These are phyloP conservation scores for Ustilago xerochloae DNA, from an alignment of 1,284 basidiomycete genomes.

Conservation along the genomic window DNA sequence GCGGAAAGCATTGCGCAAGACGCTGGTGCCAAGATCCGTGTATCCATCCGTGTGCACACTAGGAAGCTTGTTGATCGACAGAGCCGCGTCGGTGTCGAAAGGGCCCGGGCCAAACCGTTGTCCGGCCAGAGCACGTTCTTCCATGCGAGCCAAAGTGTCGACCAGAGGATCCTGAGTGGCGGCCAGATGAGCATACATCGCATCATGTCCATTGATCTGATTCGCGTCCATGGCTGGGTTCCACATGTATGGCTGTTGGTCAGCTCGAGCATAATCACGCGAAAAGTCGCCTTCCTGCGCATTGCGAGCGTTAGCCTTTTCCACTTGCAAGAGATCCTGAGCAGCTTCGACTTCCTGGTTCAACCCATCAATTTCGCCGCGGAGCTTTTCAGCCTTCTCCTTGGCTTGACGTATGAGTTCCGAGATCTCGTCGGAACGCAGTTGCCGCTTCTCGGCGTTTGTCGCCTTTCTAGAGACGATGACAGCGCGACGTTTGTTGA, in stretches of 20 bases:
- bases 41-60: constrained; percentile 21
- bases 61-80: constrained; percentile 24
- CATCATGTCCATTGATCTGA: constrained; percentile 17
- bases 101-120: constrained; percentile 14
- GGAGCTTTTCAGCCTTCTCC: constrained; percentile 14
- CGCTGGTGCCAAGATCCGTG: constrained; percentile 31
- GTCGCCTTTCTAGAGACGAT: constrained; percentile 44
- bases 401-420: constrained; percentile 18
- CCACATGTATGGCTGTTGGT: constrained; percentile 12
- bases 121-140: constrained; percentile 27
- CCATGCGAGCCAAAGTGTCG: constrained; percentile 37
- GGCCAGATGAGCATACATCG: constrained; percentile 33
- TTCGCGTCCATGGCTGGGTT: constrained; percentile 10
- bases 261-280: constrained; percentile 7
- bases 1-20: constrained; percentile 36
- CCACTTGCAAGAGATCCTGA: constrained; percentile 26
- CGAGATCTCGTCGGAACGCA: constrained; percentile 26
- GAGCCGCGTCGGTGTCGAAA: constrained; percentile 6
- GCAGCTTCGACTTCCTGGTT: constrained; percentile 25
- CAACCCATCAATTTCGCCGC: constrained; percentile 16
- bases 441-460: constrained; percentile 39
- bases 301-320: constrained; percentile 21
- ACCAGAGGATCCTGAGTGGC: constrained; percentile 40
- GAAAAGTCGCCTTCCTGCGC: constrained; percentile 14
- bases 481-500: constrained; percentile 73